phyloP scores from a whole-genome alignment of 2,329 filamentous ascomycete species.

The Parastagonospora nodorum region DNA sequence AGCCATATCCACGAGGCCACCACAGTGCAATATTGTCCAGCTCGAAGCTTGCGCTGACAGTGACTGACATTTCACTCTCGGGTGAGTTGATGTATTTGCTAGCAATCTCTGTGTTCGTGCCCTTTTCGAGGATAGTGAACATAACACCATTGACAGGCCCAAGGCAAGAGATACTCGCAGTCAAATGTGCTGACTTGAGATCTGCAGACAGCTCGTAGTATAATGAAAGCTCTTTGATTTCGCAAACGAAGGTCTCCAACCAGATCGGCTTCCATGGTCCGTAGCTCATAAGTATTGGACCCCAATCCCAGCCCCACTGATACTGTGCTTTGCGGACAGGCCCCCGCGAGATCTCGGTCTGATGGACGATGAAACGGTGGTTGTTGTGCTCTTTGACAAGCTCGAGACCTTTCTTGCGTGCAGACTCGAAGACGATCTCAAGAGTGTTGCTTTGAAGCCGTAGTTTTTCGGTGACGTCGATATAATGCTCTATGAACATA shows the following conservation, averaged over 20 bases:
- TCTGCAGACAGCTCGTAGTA: conserved; percentile 58
- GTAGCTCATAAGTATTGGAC: conserved; percentile 53
- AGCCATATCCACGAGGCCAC: conserved; percentile 78
- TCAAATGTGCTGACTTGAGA: conserved; percentile 5
- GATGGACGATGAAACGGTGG: conserved; percentile 52
- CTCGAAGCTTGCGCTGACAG: conserved; percentile 41
- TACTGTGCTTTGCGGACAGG: conserved; percentile 60
- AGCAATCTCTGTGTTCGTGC: neutral
- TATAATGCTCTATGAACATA: no score
- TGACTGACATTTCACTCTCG: neutral
- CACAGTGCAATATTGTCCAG: conserved; percentile 67
- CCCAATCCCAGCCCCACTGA: conserved; percentile 59
- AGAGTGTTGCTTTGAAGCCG: conserved; percentile 44
- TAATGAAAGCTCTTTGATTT: conserved; percentile 68
- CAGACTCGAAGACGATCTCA: conserved; percentile 62
- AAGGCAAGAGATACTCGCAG: neutral
- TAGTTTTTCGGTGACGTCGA: neutral
- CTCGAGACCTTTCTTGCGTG: conserved; percentile 56
- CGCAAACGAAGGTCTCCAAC: conserved; percentile 70
- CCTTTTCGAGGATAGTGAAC: conserved; percentile 1
- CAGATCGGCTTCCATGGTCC: conserved; percentile 70
- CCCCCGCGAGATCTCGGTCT: conserved; percentile 55
- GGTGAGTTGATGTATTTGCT: neutral
- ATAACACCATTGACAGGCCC: neutral
- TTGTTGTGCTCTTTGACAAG: conserved; percentile 59